Base-by-base conservation (phyloP, 1,139 yeast genomes). In the Taphrina communis region DNA sequence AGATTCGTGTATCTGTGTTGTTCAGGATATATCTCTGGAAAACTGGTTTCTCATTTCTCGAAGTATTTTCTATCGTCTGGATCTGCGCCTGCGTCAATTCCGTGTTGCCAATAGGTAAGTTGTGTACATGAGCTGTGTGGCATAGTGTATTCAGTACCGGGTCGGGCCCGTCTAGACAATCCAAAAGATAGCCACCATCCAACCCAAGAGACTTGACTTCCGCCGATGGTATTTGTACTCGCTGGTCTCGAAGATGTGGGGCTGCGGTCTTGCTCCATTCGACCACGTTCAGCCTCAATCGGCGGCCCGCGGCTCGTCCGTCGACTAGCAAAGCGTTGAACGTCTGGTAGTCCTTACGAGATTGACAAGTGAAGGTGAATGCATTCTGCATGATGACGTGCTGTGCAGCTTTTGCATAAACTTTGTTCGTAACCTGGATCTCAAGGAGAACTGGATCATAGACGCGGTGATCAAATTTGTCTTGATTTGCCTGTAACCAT, bases 391-490 rank as follows among this genome's bases (percentile, higher is more conserved):
- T 82, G 68, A 88, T 90, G 62, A 90, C 77, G 72, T 84, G 84
- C 36, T 83, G 80, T 0, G 88, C 89, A 17, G 61, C 61, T 11
- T 25, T 38, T 8, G 59, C 51, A 74, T 82, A 83, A 5, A 75
- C 75, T 17, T 77, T 77, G 71, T 86, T 83, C 1, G 80, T 81
- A 0, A 87, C 84, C 25, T 84, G 81, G 58, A 95, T 81, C 0
- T 89, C 82, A 51, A 91, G 80, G n/a, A 87, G 80, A 0, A 97
- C 95, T 1, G 97, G 95, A 74, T 89, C 96, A 72, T 81, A 85
- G 68, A 89, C 86, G 9, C 76, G 76, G 0, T 78, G 78, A 52
- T 78, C 75, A 65, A 84, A 80, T 17, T 80, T 76, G 12, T 74
- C 77, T 36, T 76, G 74, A 52, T 80, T 75, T 9, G 74, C 70